A percentile compares a stretch with the other conserved stretches of the same genome.
phyloP scores from a whole-genome alignment of 169 alveolate species.

The Eimeria maxima region DNA sequence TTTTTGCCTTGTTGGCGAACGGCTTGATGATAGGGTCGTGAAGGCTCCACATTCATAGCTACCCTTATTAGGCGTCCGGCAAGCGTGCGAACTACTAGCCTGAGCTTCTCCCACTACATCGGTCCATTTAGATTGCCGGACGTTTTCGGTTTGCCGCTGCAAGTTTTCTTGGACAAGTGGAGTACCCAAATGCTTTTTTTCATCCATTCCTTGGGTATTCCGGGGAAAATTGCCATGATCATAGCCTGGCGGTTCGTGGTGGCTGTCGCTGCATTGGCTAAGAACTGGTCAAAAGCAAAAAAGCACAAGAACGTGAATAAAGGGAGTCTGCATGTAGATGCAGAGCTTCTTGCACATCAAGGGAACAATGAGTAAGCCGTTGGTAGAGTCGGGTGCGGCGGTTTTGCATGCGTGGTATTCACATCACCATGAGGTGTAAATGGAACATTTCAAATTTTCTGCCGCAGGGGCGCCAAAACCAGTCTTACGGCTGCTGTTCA shows the following conservation, averaged over 20 bases:
- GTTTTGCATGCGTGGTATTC: neutral
- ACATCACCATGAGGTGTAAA: neutral
- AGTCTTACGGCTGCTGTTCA: constrained; percentile 19
- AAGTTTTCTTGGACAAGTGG: neutral
- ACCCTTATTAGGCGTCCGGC: too few species aligned
- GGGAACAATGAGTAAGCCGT: too few species aligned
- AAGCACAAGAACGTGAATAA: too few species aligned
- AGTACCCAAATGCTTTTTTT: neutral
- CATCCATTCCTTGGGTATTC: too few species aligned
- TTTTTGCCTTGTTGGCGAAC: too few species aligned
- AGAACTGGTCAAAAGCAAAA: neutral
- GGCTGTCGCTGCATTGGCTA: neutral
- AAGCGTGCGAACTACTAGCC: neutral
- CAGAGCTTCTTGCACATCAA: neutral
- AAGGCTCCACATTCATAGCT: too few species aligned
- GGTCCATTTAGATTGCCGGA: neutral
- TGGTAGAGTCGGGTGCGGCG: too few species aligned
- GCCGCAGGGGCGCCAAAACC: too few species aligned
- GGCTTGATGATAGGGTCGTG: too few species aligned
- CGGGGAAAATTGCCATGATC: neutral
- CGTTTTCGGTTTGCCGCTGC: too few species aligned
- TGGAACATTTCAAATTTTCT: neutral
- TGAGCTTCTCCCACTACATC: neutral
- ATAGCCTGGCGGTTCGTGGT: neutral
- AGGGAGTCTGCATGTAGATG: neutral